These are phyloP conservation scores for Trichoderma arundinaceum DNA, from an alignment of 2,329 filamentous ascomycete species.

Conservation along the genomic window DNA sequence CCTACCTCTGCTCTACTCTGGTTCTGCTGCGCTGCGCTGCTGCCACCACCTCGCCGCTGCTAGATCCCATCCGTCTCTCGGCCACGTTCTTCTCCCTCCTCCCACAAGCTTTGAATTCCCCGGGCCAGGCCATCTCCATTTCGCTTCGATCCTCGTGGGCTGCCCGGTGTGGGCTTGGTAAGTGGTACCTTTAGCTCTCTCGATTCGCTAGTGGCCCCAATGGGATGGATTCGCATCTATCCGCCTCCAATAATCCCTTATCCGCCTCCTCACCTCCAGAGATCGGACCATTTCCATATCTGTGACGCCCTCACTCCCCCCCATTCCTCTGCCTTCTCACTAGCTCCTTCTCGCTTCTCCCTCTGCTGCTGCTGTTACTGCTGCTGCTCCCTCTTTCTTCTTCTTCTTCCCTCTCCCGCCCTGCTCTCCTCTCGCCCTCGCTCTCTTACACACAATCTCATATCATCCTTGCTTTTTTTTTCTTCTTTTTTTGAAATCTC, in stretches of 20 bases:
- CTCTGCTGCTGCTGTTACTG: no score
- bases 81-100: not conserved
- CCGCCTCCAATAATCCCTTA: slow-evolving; percentile 23
- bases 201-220: slow-evolving; percentile 24
- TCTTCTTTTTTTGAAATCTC: slow-evolving; percentile 30
- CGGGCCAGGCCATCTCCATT: slow-evolving; percentile 13
- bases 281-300: slow-evolving; percentile 24
- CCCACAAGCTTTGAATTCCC: slow-evolving; percentile 16
- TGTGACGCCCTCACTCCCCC: slow-evolving; percentile 8
- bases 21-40: no score
- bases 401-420: slow-evolving; percentile 32
- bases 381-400: slow-evolving; percentile 18
- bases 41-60: no score
- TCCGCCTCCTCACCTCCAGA: slow-evolving; percentile 28
- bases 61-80: no score
- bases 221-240: slow-evolving; percentile 27
- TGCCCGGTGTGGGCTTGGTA: slow-evolving; percentile 28
- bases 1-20: no score
- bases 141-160: slow-evolving; percentile 20
- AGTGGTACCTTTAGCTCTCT: slow-evolving; percentile 26
- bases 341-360: not conserved
- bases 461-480: not conserved
- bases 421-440: not conserved
- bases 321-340: slow-evolving; percentile 6
- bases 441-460: not conserved